phyloP scores from a whole-genome alignment of 1,139 yeast genomes.

The Sugiyamaella pinicola region DNA sequence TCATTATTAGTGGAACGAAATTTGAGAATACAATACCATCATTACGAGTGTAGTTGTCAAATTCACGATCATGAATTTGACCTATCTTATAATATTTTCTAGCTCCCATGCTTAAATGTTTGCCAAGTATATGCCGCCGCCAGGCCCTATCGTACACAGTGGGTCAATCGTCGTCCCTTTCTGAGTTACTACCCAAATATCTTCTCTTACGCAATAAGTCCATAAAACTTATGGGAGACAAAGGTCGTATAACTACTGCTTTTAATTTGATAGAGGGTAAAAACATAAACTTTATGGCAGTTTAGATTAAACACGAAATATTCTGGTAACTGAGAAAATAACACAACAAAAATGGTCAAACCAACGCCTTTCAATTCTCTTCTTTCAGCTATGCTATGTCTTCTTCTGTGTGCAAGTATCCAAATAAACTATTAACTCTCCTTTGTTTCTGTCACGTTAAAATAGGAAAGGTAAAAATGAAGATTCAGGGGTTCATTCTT shows the following conservation, averaged over 20 bases:
- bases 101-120: conserved; percentile 1
- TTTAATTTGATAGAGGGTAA: background rate
- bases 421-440: too few relatives aligned
- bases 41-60: background rate
- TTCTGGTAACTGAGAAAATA: background rate
- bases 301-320: background rate
- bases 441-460: background rate
- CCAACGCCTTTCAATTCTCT: background rate
- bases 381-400: background rate
- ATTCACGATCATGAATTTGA: background rate
- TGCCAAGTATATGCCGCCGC: too few relatives aligned
- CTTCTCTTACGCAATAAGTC: background rate
- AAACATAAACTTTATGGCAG: background rate
- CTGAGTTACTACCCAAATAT: too few relatives aligned
- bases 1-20: too few relatives aligned
- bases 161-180: too few relatives aligned
- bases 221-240: background rate
- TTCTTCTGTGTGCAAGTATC: too few relatives aligned
- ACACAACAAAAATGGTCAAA: background rate
- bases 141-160: too few relatives aligned
- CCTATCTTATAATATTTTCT: background rate
- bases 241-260: background rate
- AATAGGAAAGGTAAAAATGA: background rate
- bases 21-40: too few relatives aligned
- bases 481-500: background rate